Percentiles rank a stretch among this genome's conserved stretches.
Conservation (phyloP, 345 rosid species). For the Heritiera littoralis region DNA sequence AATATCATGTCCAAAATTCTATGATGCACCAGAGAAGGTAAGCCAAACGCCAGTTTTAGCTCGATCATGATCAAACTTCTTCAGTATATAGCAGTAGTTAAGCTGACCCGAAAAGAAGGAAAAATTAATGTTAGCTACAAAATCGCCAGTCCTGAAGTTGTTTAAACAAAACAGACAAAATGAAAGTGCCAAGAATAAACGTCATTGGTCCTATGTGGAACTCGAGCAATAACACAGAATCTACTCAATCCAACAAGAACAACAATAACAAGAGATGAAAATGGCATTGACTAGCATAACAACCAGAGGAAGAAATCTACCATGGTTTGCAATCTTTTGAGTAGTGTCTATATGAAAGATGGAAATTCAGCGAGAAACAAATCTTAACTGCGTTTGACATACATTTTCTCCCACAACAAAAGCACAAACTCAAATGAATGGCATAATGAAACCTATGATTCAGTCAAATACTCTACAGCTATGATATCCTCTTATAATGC, state of each 20-base stretch:
- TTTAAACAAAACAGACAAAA: not conserved
- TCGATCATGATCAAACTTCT: slow-evolving; percentile 54
- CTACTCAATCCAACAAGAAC: not conserved
- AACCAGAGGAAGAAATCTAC: not conserved
- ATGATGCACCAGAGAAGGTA: slow-evolving; percentile 52
- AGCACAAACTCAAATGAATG: not conserved
- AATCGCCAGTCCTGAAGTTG: not conserved
- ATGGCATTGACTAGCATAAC: not conserved
- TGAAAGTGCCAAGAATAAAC: not conserved
- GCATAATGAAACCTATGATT: not conserved
- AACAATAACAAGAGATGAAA: not conserved
- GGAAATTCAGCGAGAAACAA: not conserved
- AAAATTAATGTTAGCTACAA: not conserved
- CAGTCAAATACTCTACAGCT: not conserved
- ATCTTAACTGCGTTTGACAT: not conserved
- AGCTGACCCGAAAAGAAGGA: slow-evolving; percentile 39
- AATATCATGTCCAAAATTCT: not conserved
- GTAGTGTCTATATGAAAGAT: not conserved
- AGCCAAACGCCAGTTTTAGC: slow-evolving; percentile 57
- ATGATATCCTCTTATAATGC: not conserved
- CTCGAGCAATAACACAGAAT: not conserved
- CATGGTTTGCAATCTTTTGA: not conserved
- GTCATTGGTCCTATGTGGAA: not conserved
- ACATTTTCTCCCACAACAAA: not conserved
- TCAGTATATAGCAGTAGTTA: slow-evolving; percentile 69